phyloP scores from a whole-genome alignment of 257 asterid species.

The Gentiana straminea region DNA sequence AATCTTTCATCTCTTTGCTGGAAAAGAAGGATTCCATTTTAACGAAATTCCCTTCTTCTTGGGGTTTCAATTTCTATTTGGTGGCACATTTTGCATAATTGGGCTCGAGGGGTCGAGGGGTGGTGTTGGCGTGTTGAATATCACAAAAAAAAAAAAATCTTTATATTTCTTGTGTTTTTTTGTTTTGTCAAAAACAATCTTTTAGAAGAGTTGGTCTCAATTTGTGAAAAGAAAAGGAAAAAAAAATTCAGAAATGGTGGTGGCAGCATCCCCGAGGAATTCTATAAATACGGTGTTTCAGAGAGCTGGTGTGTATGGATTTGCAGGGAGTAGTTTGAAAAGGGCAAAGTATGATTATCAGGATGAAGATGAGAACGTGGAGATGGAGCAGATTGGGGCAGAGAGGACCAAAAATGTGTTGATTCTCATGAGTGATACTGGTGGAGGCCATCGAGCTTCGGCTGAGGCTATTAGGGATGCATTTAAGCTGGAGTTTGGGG shows the following conservation, averaged over 20 bases:
- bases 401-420: slow-evolving; percentile 87
- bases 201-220: slow-evolving; percentile 6
- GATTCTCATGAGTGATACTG: slow-evolving; percentile 94
- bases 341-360: slow-evolving; percentile 32
- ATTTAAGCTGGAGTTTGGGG: slow-evolving; percentile 37
- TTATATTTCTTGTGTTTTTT: too few relatives aligned
- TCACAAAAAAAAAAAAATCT: background rate
- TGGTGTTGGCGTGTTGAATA: slow-evolving; percentile 6
- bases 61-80: slow-evolving; percentile 3
- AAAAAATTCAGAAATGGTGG: slow-evolving; percentile 28
- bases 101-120: slow-evolving; percentile 2
- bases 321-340: slow-evolving; percentile 50
- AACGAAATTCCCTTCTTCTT: background rate
- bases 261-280: slow-evolving; percentile 51
- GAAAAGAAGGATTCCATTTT: slow-evolving; percentile 8
- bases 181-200: too few relatives aligned
- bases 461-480: slow-evolving; percentile 48
- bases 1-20: slow-evolving; percentile 2
- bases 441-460: slow-evolving; percentile 72
- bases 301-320: slow-evolving; percentile 67
- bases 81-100: slow-evolving; percentile 5
- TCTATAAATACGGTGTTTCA: slow-evolving; percentile 66
- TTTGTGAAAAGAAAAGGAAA: background rate
- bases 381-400: slow-evolving; percentile 82
- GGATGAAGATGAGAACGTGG: slow-evolving; percentile 49